These are phyloP conservation scores for Zea mays DNA, from an alignment of 176 grass and related monocot species.

Conservation along the genomic window DNA sequence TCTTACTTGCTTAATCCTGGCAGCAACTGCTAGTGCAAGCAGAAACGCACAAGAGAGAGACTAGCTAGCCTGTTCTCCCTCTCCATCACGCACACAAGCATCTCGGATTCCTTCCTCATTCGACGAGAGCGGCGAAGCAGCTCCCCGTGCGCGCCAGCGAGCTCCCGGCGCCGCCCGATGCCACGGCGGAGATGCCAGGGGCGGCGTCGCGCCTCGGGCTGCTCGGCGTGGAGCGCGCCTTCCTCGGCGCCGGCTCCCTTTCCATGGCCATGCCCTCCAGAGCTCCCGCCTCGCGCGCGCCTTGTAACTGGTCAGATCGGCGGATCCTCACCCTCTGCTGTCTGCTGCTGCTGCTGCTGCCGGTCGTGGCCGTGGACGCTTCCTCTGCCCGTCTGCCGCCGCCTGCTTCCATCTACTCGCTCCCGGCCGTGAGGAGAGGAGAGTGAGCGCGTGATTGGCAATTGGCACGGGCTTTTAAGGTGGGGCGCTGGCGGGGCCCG, in stretches of 20 bases:
- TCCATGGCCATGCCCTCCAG: slow-evolving; percentile 39
- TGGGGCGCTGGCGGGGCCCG: too few relatives aligned
- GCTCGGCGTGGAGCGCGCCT: slow-evolving; percentile 55
- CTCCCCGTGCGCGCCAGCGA: slow-evolving; percentile 52
- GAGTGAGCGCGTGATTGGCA: too few relatives aligned
- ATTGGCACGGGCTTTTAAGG: too few relatives aligned
- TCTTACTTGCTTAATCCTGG: too few relatives aligned
- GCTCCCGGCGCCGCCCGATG: background rate
- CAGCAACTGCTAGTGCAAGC: background rate
- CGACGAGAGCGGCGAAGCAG: slow-evolving; percentile 67
- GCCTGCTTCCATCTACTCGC: slow-evolving; percentile 16
- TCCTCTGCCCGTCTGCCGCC: background rate
- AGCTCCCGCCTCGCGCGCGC: background rate
- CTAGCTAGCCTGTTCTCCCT: background rate
- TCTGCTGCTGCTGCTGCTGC: too few relatives aligned
- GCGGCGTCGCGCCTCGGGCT: slow-evolving; percentile 42
- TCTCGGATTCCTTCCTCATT: background rate
- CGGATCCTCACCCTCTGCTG: background rate
- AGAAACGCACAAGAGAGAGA: background rate
- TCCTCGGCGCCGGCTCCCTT: slow-evolving; percentile 31
- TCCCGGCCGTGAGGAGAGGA: too few relatives aligned
- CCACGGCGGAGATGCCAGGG: background rate
- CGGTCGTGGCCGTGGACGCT: background rate
- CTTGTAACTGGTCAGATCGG: background rate
- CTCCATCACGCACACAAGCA: too few relatives aligned